Percentiles rank a stretch among this genome's conserved stretches.
Evolutionary conservation across 108 stramenopile genomes (phyloP).

Genomic region (Cyclotella choctawhatcheeana): DNA sequence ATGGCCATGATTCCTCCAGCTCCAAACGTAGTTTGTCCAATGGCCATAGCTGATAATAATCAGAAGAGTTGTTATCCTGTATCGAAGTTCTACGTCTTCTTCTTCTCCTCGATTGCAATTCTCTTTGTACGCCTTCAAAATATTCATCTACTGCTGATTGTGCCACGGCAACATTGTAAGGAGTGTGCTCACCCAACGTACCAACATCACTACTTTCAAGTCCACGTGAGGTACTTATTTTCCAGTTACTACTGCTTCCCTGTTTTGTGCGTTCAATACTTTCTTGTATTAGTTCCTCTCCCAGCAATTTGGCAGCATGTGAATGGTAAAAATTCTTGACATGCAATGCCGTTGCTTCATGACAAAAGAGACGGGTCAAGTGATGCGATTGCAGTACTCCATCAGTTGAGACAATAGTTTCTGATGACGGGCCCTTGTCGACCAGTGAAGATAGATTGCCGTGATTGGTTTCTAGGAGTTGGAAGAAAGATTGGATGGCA

Average conservation of each 20-base stretch:
- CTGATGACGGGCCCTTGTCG: conserved; percentile 33
- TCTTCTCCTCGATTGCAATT: conserved; percentile 60
- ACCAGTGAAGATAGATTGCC: conserved; percentile 43
- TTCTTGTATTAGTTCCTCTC: conserved; percentile 58
- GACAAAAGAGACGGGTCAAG: conserved; percentile 54
- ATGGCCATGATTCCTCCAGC: conserved; percentile 80
- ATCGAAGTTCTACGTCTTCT: background rate
- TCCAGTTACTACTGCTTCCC: conserved; percentile 64
- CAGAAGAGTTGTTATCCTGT: background rate
- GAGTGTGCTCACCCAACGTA: conserved; percentile 79
- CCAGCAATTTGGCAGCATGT: conserved; percentile 54
- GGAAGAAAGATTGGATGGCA: conserved; percentile 41
- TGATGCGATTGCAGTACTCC: conserved; percentile 42
- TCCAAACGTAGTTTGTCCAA: conserved; percentile 78
- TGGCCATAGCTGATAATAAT: conserved; percentile 70
- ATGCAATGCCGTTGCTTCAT: conserved; percentile 74
- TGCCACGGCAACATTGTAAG: conserved; percentile 82
- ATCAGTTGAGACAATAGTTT: conserved; percentile 42
- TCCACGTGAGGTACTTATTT: conserved; percentile 67
- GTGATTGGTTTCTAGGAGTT: conserved; percentile 31
- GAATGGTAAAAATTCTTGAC: conserved; percentile 67
- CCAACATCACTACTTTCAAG: conserved; percentile 82
- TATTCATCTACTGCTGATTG: conserved; percentile 57
- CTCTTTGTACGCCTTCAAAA: conserved; percentile 68
- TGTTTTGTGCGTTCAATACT: conserved; percentile 38